Base-by-base conservation (phyloP, 1,284 basidiomycete species). In the Veloporphyrellus conicus region DNA sequence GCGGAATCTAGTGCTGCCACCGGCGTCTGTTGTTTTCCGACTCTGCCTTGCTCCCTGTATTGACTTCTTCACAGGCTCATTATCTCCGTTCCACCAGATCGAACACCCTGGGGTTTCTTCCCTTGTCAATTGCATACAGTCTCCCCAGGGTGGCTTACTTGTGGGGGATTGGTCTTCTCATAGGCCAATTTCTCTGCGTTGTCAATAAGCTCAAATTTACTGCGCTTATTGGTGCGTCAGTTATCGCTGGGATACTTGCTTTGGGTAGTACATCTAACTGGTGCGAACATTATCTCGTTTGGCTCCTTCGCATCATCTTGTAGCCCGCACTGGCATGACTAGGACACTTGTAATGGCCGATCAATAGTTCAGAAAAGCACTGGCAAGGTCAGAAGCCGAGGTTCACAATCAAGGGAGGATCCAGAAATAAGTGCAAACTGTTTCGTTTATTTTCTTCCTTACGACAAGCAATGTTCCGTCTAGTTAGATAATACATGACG, bases 101-200 rank as follows among this genome's bases (percentile, higher is more conserved):
- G 8, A 31, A 31, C 6, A 43, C 32, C 0, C 1, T 52, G 6
- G 63, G 67, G 0, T 66, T 69, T 16, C 45, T 61, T 31, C 41
- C 57, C 19, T 53, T 40, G 0, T 57, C 67, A 14, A 47, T 68
- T 12, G 57, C 43, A 0, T 68, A 66, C 22, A 54, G 67, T 18
- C 50, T 66, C 1, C 67, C 64, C 4, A 54, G 52, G 39, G 66
- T 57, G 2, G 35, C 51, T 18, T 66, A 53, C 38, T 20, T 68
- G 6, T 66, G 64, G 67, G 49, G 56, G 10, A 15, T 69, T 0
- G 45, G 53, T 6, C 25, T 64, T 11, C 49, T 66, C 27, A 45
- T 43, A 0, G 49, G 43, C 11, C 64, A 66, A 29, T 47, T 62
- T 22, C 22, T 68, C 3, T 48, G 47, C 32, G 54, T 35, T 15